Base-by-base conservation (phyloP, 768 basidiomycete genomes). In the Lactifluus pinguis region DNA sequence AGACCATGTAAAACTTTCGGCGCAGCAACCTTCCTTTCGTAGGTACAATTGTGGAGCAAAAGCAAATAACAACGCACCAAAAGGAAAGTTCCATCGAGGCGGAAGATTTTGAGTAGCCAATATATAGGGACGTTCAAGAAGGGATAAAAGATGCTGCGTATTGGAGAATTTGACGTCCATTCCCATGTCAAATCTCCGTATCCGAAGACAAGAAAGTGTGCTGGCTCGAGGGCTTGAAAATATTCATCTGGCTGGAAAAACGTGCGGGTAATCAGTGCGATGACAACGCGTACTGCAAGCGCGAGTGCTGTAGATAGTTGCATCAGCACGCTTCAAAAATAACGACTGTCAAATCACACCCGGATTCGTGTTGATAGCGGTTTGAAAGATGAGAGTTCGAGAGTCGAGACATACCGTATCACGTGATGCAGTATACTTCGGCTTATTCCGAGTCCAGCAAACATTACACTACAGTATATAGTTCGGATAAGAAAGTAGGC, bases 231-330 rank as follows among this genome's bases (percentile, higher is more conserved):
- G 6, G 93, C 82, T 70, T 99, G 97, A 68, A 88, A 98, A 72
- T 89, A 95, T 73, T 98, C 97, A 72, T 99, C 97, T 9, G 97
- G 94, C 71, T 98, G 95, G 71, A 98, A 98, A 75, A 88, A 89
- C 4, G 94, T 92, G 56, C 80, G 79, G 0, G 92, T 94, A 44
- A 75, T 73, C 36, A 95, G 69, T 0, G 91, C 86, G 49, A 90
- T 75, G 8, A 74, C 60, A 53, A 89, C 71, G 49, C 89, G 83
- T 64, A 83, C 68, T 21, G 67, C 56, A 34, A 85, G 58, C n/a
- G 81, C 76, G 54, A 79, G 61, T 39, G 69, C 10, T 49, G 55
- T 57, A 2, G 36, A n/a, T 53, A 39, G 36, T 30, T 42, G 10
- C 58, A 62, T 60, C 25, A 17, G 34, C 8, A 15, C 29, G 39